A percentile compares a stretch with the other conserved stretches of the same genome.
Conservation (phyloP, 768 basidiomycete genomes). For the Psilocybe azurescens region DNA sequence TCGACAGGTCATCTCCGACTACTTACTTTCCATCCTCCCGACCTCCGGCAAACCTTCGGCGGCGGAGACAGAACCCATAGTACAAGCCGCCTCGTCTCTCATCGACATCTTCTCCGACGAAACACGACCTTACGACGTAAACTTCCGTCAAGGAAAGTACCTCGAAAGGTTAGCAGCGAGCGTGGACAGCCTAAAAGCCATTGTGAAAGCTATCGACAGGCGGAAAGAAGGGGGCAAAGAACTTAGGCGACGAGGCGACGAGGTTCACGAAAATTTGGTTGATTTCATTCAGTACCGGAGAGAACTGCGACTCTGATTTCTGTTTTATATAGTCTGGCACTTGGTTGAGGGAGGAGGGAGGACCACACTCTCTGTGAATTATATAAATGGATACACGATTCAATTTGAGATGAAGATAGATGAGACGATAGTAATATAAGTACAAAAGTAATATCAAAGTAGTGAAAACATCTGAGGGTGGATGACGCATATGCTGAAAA, state of each 20-base stretch:
- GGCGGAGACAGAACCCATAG: conserved; percentile 66
- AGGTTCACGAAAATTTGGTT: conserved; percentile 74
- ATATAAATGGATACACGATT: too few relatives aligned
- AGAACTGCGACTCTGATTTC: conserved; percentile 45
- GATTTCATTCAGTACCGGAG: conserved; percentile 79
- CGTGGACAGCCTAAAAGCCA: conserved; percentile 65
- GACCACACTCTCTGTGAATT: too few relatives aligned
- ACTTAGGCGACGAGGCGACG: conserved; percentile 71
- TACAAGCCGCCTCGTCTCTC: conserved; percentile 81
- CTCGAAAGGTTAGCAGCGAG: conserved; percentile 59
- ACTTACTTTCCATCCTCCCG: conserved; percentile 70
- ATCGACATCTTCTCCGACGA: conserved; percentile 97
- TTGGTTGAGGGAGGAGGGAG: too few relatives aligned
- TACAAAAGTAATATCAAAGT: too few relatives aligned
- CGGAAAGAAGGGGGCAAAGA: conserved; percentile 71
- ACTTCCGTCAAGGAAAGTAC: conserved; percentile 71
- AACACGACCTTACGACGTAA: conserved; percentile 74
- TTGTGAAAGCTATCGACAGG: conserved; percentile 68
- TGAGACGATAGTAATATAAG: too few relatives aligned
- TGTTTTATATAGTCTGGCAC: not conserved
- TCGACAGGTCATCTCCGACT: conserved; percentile 62
- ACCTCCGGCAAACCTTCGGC: conserved; percentile 41
- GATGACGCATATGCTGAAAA: too few relatives aligned
- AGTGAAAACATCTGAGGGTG: too few relatives aligned
- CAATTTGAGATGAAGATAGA: too few relatives aligned